phyloP scores from a whole-genome alignment of 1,139 yeast species.

The Magnusiomyces sp. region DNA sequence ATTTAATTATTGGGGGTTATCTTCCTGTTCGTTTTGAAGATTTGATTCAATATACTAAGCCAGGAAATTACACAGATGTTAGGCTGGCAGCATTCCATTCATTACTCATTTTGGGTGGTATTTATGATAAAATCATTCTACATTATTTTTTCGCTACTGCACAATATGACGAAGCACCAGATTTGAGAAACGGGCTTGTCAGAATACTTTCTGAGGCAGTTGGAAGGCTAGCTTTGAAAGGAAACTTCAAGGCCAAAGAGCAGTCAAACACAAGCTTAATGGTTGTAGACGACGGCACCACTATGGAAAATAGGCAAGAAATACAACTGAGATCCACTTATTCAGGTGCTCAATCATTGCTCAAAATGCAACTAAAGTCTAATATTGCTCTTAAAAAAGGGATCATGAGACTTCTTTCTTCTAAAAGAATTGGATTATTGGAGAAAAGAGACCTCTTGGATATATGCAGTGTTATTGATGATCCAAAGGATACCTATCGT shows the following conservation, averaged over 20 bases:
- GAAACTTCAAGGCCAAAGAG: slow-evolving; percentile 27
- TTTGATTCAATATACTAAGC: slow-evolving; percentile 42
- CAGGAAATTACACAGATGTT: slow-evolving; percentile 43
- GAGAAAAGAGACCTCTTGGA: slow-evolving; percentile 60
- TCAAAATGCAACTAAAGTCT: slow-evolving; percentile 57
- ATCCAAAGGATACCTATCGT: slow-evolving; percentile 50
- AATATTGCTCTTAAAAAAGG: slow-evolving; percentile 52
- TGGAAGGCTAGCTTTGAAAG: slow-evolving; percentile 62
- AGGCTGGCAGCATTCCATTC: slow-evolving; percentile 66
- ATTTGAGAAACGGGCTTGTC: slow-evolving; percentile 45
- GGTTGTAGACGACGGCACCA: slow-evolving; percentile 20
- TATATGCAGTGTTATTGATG: slow-evolving; percentile 55
- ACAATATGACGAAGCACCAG: slow-evolving; percentile 48
- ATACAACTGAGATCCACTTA: slow-evolving; percentile 40
- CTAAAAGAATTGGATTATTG: slow-evolving; percentile 42
- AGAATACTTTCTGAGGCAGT: slow-evolving; percentile 44
- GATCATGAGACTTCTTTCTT: slow-evolving; percentile 64
- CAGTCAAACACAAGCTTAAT: slow-evolving; percentile 12
- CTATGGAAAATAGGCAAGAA: slow-evolving; percentile 39
- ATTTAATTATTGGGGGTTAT: slow-evolving; percentile 52
- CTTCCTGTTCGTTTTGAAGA: slow-evolving; percentile 46
- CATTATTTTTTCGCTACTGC: slow-evolving; percentile 53
- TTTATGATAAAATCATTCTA: slow-evolving; percentile 53
- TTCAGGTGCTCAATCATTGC: slow-evolving; percentile 55
- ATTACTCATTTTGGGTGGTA: slow-evolving; percentile 64